Percentiles rank a stretch among this genome's conserved stretches.
Conservation (phyloP, 768 basidiomycete species). For the Amylocystis lapponica region DNA sequence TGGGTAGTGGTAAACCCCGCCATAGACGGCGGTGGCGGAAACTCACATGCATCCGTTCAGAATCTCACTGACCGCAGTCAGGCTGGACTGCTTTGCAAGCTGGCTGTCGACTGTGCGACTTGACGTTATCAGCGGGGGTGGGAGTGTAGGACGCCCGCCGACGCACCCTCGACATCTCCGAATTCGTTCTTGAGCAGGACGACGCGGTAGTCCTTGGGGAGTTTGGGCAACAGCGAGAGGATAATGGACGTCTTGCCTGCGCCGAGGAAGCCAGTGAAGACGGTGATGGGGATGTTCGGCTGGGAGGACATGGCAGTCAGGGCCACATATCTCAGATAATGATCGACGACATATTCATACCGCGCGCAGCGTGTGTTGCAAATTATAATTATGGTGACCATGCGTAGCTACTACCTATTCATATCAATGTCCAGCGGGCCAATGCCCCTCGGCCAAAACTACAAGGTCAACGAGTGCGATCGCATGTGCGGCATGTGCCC, state of each 20-base stretch:
- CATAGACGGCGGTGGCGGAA: neutral
- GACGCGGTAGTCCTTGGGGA: constrained; percentile 83
- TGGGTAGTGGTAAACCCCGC: neutral
- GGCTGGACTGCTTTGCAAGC: constrained; percentile 75
- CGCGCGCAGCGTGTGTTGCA: too few relatives aligned
- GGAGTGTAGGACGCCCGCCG: neutral
- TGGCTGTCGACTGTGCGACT: constrained; percentile 78
- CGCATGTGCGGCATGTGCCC: too few relatives aligned
- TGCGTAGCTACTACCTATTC: too few relatives aligned
- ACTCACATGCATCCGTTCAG: constrained; percentile 92
- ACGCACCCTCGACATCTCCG: constrained; percentile 81
- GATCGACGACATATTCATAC: neutral
- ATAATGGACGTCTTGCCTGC: constrained; percentile 81
- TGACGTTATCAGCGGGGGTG: neutral
- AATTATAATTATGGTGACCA: too few relatives aligned
- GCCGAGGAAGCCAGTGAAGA: constrained; percentile 92
- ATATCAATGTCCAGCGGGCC: too few relatives aligned
- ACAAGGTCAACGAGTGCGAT: too few relatives aligned
- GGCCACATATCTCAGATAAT: neutral
- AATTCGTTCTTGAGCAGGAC: constrained; percentile 96
- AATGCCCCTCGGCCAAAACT: too few relatives aligned
- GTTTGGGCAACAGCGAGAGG: constrained; percentile 71
- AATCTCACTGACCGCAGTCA: constrained; percentile 89
- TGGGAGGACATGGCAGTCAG: neutral
- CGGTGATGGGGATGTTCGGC: constrained; percentile 71